A percentile compares a stretch with the other conserved stretches of the same genome.
Evolutionary conservation across 2,329 filamentous ascomycete species (phyloP).

Genomic region (Diaporthe australafricana): DNA sequence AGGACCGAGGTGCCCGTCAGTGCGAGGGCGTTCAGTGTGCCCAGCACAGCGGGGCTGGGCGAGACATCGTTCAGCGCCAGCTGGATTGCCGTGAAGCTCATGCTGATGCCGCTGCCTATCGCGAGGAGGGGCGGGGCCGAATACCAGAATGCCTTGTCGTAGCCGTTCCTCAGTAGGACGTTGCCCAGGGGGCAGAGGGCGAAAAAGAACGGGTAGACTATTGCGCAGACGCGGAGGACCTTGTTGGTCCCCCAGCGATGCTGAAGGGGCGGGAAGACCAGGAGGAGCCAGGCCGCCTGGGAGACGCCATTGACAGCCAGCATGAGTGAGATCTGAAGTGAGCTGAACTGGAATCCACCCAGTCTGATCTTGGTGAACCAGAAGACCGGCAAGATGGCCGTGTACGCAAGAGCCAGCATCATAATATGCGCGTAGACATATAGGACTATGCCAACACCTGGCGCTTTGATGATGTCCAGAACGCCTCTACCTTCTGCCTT

Average conservation of each 20-base stretch:
- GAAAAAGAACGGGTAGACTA: constrained; percentile 75
- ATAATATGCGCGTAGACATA: constrained; percentile 74
- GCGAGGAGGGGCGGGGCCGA: constrained; percentile 55
- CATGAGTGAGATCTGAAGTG: constrained; percentile 73
- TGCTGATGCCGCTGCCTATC: constrained; percentile 72
- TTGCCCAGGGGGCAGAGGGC: constrained; percentile 64
- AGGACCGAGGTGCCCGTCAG: constrained; percentile 72
- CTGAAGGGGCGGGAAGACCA: constrained; percentile 78
- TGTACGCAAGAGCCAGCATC: constrained; percentile 78
- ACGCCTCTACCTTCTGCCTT: constrained; percentile 53
- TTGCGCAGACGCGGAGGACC: constrained; percentile 69
- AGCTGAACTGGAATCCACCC: constrained; percentile 74
- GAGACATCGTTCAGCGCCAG: constrained; percentile 80
- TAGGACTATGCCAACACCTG: constrained; percentile 75
- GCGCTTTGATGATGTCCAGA: constrained; percentile 67
- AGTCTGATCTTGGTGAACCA: constrained; percentile 71
- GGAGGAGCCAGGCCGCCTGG: constrained; percentile 78
- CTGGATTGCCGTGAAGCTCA: constrained; percentile 79
- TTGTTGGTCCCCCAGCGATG: constrained; percentile 73
- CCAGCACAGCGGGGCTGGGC: constrained; percentile 72
- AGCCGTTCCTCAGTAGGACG: constrained; percentile 61
- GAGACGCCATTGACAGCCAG: constrained; percentile 73
- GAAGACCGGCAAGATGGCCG: constrained; percentile 76
- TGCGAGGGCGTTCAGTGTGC: constrained; percentile 77
- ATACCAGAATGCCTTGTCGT: constrained; percentile 67